Evolutionary conservation across 306 rosid species (phyloP).

Genomic region (Carpinus fangiana): DNA sequence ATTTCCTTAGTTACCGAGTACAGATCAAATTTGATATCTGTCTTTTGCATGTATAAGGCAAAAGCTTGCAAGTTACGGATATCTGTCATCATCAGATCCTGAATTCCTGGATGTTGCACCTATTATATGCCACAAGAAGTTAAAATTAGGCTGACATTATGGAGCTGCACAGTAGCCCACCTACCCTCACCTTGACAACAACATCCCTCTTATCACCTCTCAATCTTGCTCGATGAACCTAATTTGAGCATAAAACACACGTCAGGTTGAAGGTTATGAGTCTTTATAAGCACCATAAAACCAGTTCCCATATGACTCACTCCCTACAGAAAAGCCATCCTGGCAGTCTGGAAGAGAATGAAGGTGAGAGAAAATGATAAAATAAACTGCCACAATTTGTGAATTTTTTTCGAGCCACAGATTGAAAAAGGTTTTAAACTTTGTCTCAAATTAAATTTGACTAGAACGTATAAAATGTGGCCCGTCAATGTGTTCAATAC

Average conservation of each 20-base stretch:
- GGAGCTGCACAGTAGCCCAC: constrained; percentile 14
- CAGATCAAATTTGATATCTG: constrained; percentile 91
- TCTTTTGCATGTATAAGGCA: constrained; percentile 86
- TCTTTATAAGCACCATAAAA: constrained; percentile 19
- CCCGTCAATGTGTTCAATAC: neutral
- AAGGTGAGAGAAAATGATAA: constrained; percentile 16
- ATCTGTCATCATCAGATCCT: constrained; percentile 98
- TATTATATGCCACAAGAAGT: constrained; percentile 38
- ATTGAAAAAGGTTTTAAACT: constrained; percentile 1
- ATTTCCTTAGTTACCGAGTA: constrained; percentile 91
- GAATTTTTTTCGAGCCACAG: constrained; percentile 7
- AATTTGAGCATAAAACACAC: constrained; percentile 30
- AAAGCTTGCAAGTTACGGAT: constrained; percentile 89
- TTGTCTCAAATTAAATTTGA: constrained; percentile 17
- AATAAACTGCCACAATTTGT: constrained; percentile 14
- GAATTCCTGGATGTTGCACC: constrained; percentile 99
- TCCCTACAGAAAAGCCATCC: constrained; percentile 17
- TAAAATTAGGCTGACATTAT: constrained; percentile 28
- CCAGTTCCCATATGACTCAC: constrained; percentile 18
- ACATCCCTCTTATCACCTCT: constrained; percentile 72
- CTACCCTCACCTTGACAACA: constrained; percentile 81
- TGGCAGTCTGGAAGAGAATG: constrained; percentile 18
- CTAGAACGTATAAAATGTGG: neutral
- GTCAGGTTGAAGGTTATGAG: constrained; percentile 31
- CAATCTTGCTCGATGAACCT: constrained; percentile 91